Base-by-base conservation (phyloP, 345 rosid genomes). In the Populus tremula region DNA sequence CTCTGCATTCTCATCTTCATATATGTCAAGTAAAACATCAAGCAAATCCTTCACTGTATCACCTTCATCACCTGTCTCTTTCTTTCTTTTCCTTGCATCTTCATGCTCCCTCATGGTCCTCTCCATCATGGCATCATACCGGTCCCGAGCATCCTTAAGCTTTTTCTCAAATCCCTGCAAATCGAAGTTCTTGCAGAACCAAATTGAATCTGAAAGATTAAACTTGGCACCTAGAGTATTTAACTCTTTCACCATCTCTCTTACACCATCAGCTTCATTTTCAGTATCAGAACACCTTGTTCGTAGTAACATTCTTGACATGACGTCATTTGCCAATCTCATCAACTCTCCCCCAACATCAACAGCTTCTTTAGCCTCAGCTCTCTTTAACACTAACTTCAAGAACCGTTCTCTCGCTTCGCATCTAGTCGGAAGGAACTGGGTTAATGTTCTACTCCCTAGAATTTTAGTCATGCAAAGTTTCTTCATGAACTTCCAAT, bases 401-500 rank as follows among this genome's bases (percentile, higher is more conserved):
- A 94, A 62, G 75, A 92, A 87, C 43, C 83, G 81, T 59, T 8
- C 68, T 3, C 78, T 13, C 78, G 91, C 98, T 53, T 89, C 89
- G 0, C 29, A 76, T 76, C 95, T 84, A 1, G 91, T 76, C 0
- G 85, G 86, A 12, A 38, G 82, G 73, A 88, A 80, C 66, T 80
- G 86, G 45, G 91, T 89, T 9, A 90, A 77, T 0, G 84, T 86
- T 53, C 83, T 84, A 47, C 88, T 84, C 21, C 89, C 91, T 6
- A 91, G 89, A 50, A 93, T 86, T 62, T 88, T 87, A 35, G 86
- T 78, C 97, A 89, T 89, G 86, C 93, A 89, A 1, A 93, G 82
- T 70, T 87, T 89, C 86, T 90, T 91, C 90, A 89, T 90, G 89
- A 89, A 91, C 82, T 88, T 93, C 97, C 97, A 93, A 70, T 86